Evolutionary conservation across 2,329 filamentous ascomycete genomes (phyloP), one percentile per base, ranked within the genome.

Genomic region (Cryphonectria japonica): DNA sequence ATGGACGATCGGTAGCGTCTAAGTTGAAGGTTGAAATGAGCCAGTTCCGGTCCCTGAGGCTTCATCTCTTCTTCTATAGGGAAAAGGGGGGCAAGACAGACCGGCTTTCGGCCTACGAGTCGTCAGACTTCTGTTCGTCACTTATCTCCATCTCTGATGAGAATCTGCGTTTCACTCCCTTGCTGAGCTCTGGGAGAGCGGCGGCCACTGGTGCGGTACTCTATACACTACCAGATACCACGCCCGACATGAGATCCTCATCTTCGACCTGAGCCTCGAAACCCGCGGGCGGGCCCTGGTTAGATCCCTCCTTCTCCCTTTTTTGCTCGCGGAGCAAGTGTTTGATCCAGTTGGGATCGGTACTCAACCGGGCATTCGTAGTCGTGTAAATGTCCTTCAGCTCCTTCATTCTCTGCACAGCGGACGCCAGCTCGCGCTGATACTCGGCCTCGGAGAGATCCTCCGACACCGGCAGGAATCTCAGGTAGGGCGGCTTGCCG

Each of bases 201-300:
- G 52, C n/a, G n/a, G 54, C 54, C 41, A 26, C 29, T 37, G 37
- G n/a, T 7, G 6, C 11, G 22, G 16, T 32, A 14, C 5, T 13
- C 69, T 72, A 72, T 60, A 71, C 8, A 14, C 22, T 57, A 32
- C 71, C 73, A 19, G 73, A 66, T 37, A 78, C 64, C 3, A 81
- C 69, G 22, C 83, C 87, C 16, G 83, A 84, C 88, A 90, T 90
- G 34, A 90, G 77, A 73, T 90, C 88, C 77, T 90, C 88, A n/a
- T 90, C 87, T 69, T 89, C 87, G 52, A 88, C 80, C 66, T 84
- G 80, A 16, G 80, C 77, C 37, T 86, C 83, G 71, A 87, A 87
- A 57, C 79, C 81, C 37, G 81, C 70, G 2, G 78, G 76, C 2
- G 78, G 76, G 66, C 79, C 78, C 26, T 68, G 65, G 11, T 62